Evolutionary conservation across 108 stramenopile species (phyloP).

Genomic region (Cyclotella atomus): DNA sequence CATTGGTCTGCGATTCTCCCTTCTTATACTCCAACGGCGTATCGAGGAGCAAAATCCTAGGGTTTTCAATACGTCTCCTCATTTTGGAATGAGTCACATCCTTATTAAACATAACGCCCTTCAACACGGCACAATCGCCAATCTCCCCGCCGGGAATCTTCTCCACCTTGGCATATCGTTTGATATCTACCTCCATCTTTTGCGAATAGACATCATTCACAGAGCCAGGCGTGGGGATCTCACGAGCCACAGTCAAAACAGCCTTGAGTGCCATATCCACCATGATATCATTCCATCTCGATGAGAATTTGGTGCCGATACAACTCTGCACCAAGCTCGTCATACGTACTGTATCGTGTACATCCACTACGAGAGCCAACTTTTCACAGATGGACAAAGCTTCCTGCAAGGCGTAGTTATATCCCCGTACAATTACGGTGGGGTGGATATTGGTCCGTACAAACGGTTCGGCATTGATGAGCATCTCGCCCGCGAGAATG

Average conservation of each 20-base stretch:
- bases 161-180: conserved; percentile 99
- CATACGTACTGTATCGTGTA: conserved; percentile 87
- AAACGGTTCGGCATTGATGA: conserved; percentile 97
- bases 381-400: conserved; percentile 92
- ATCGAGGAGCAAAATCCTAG: conserved; percentile 97
- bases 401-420: conserved; percentile 91
- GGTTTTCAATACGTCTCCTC: conserved; percentile 98
- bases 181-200: conserved; percentile 94
- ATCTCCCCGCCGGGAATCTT: conserved; percentile 99
- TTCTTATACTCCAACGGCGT: conserved; percentile 99
- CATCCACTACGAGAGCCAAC: conserved; percentile 86
- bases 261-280: conserved; percentile 98
- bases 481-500: conserved; percentile 98
- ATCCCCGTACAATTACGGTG: conserved; percentile 96
- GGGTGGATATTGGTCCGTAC: conserved; percentile 93
- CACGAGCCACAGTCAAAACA: conserved; percentile 85
- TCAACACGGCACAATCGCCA: conserved; percentile 91
- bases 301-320: conserved; percentile 98
- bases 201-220: conserved; percentile 41
- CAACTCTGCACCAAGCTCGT: conserved; percentile 89
- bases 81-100: conserved; percentile 99
- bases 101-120: conserved; percentile 99
- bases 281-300: conserved; percentile 96
- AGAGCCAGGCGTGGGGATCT: too few species aligned
- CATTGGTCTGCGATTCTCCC: conserved; percentile 98